Evolutionary conservation across 176 grass and related monocot species (phyloP), one percentile per base, ranked within the genome.

Genomic region (Oryza australiensis): DNA sequence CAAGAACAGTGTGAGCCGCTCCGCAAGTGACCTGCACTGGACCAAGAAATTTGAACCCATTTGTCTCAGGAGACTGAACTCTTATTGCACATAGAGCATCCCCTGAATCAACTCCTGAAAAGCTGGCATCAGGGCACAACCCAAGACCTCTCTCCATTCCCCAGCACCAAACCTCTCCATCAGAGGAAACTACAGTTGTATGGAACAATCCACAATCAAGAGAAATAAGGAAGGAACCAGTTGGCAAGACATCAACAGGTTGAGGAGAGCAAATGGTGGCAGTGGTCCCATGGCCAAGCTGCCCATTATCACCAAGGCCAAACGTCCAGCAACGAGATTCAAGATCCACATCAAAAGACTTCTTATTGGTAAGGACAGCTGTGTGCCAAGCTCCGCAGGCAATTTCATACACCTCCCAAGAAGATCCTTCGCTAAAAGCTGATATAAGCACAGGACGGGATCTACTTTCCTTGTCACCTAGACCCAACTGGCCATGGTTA

Each of bases 71-170:
- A 80, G 90, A 89, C 48, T 88, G 90, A 71, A 98, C 73, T 45
- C 85, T 94, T 91, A 87, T 82, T 2, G 96, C 91, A 80, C 80
- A 29, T 38, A 93, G 79, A 74, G 93, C 93, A 91, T 99, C 93
- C 57, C 96, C 96, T 71, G 93, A 80, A 81, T 95, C 96, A 63
- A 82, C 72, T 85, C 96, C 96, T 27, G 93, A 69, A 75, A 89
- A 93, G 79, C 88, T 89, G 83, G 87, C 96, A 81, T 99, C 91
- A 3, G 96, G 93, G 71, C 96, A 99, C 42, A 99, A 75, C 22
- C 96, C 96, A 6, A 99, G 89, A 51, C 96, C 96, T 46, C 86
- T 99, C 77, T 99, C 96, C 96, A 99, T 99, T 49, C 96, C 96
- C 96, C 93, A 99, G 92, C 88, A 91, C 96, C 96, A 99, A 33